Percentiles rank a stretch among this genome's conserved stretches.
Evolutionary conservation across 2,329 filamentous ascomycete genomes (phyloP).

Genomic region (Fusarium sp.): DNA sequence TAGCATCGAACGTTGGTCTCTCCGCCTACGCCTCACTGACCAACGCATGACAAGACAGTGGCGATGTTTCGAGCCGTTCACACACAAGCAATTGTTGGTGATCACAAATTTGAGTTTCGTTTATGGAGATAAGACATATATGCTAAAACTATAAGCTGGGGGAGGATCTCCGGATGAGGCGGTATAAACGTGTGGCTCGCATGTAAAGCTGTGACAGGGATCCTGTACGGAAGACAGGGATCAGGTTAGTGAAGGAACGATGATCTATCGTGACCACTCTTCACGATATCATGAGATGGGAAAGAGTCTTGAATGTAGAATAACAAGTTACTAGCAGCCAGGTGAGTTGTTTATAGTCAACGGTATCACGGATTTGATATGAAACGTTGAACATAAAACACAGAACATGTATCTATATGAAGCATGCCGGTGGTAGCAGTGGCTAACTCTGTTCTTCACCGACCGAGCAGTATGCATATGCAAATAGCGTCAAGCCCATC

Average conservation of each 20-base stretch:
- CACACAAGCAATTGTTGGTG: background rate
- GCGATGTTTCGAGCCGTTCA: background rate
- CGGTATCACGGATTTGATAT: background rate
- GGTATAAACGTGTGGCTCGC: slow-evolving; percentile 19
- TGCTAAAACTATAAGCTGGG: background rate
- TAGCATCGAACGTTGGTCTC: background rate
- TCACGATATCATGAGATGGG: slow-evolving; percentile 11
- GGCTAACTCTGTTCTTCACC: slow-evolving; percentile 14
- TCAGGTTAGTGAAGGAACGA: background rate
- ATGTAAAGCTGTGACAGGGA: slow-evolving; percentile 17
- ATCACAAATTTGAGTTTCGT: background rate
- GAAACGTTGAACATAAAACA: background rate
- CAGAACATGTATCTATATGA: background rate
- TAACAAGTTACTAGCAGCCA: background rate
- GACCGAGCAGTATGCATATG: slow-evolving; percentile 9
- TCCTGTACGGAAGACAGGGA: slow-evolving; percentile 16
- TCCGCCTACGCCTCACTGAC: slow-evolving; percentile 17
- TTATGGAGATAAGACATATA: background rate
- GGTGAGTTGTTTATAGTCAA: background rate
- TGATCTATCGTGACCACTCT: slow-evolving; percentile 1
- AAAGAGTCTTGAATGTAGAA: background rate
- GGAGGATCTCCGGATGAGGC: slow-evolving; percentile 17
- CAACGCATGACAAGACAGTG: slow-evolving; percentile 4
- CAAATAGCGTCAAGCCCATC: slow-evolving; percentile 7
- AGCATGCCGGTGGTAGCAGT: background rate